Evolutionary conservation across 768 basidiomycete species (phyloP), one percentile per base, ranked within the genome.

Genomic region (Coprinellus micaceus): DNA sequence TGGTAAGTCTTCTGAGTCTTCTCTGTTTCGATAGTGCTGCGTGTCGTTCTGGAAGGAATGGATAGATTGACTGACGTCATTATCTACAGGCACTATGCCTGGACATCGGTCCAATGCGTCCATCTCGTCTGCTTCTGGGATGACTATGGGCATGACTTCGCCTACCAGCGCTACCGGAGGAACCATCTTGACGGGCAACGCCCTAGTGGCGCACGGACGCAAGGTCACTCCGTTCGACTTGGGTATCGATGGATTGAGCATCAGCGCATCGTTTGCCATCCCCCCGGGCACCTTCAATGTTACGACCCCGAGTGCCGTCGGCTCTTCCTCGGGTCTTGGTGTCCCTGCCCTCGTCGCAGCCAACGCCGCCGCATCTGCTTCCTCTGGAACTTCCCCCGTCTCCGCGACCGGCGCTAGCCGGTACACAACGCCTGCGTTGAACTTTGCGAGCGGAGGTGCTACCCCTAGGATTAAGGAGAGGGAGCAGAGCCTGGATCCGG

Each of bases 401-500:
- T 15, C 56, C 15, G 47, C 26, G 19, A 4, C 28, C 47, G 47
- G 10, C 17, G 9, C 36, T 37, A 17, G 9, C 9, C 17, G 9
- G 36, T 17, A 37, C 9, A 17, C 36, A 17, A 37, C 9, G 36
- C 17, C 9, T 17, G 17, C 9, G 9, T 37, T 37, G 9, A 37
- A 17, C 17, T 9, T 17, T 17, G 9, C 36, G 36, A 37, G 36
- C 10, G 33, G 36, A 21, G 39, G 39, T n/a, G 50, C 58, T 49
- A 51, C 61, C 17, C 59, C 66, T 40, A 50, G 57, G 41, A 70
- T 58, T 30, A 57, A 58, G 37, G 68, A 63, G 19, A 63, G 64
- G 52, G 66, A 65, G 40, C 69, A 69, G 0, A 66, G 71, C 13
- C 74, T 71, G 0, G 67, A 74, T 7, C 76, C 77, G 9, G 77